Evolutionary conservation across 1,139 yeast species (phyloP), one percentile per base, ranked within the genome.

Genomic region (Geotrichum cucujoidarum): DNA sequence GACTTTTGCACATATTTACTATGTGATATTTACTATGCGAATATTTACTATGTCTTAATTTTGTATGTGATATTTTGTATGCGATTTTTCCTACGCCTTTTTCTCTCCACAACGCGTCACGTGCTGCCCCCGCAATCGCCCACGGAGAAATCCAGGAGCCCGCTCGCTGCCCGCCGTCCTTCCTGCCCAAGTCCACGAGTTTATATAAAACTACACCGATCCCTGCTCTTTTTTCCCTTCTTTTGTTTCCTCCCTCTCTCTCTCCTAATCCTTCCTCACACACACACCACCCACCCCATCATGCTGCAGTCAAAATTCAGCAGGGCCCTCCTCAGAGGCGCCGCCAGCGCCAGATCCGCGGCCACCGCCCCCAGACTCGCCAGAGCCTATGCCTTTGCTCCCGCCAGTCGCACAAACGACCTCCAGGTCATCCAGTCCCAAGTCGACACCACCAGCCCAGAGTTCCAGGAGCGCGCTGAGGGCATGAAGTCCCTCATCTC

Each of bases 401-500:
- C 60, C 1, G 49, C 49, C 20, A 7, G 37, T 30, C 54, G 45
- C 30, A 38, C 53, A 7, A 31, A 36, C 27, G 52, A 50, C 40
- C 48, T 51, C 20, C 45, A 59, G 36, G 60, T 59, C 21, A 43
- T 64, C 22, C 56, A 56, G 30, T 48, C 65, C 30, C 50, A 55
- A n/a, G 52, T 62, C n/a, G 63, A 63, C 49, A 49, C 60, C 14
- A 42, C 56, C 16, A 54, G 60, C 16, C 55, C 61, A 2, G 65
- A 59, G 24, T 64, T 58, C 53, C 47, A 55, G 47, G 59, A 57
- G 38, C 58, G 59, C 31, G 48, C 55, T 13, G 49, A 39, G 13
- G 58, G 57, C 7, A 60, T 62, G 60, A 44, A 48, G 18, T 50
- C 49, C 24, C 53, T 59, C 31, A 53, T 56, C 39, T 40, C 35